Evolutionary conservation across 768 basidiomycete genomes (phyloP).

Genomic region (Scleroderma citrinum): DNA sequence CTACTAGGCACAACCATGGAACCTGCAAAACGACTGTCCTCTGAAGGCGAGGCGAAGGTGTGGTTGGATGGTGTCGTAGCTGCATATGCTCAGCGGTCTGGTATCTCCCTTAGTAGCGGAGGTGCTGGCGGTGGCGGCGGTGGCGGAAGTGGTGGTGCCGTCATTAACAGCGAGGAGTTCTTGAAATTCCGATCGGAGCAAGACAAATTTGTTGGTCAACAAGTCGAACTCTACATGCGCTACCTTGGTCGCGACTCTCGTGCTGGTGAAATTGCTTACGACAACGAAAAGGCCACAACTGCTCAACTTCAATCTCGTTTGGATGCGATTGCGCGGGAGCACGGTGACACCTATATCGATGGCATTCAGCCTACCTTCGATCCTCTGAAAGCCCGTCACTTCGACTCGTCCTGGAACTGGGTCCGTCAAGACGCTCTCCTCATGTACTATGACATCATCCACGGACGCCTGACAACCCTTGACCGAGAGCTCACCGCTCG

Average conservation of each 20-base stretch:
- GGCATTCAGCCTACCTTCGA: constrained; percentile 96
- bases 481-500: constrained; percentile 96
- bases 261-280: constrained; percentile 84
- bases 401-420: constrained; percentile 99
- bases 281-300: constrained; percentile 75
- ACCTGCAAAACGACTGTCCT: constrained; percentile 86
- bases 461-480: constrained; percentile 88
- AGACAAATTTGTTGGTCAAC: constrained; percentile 84
- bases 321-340: constrained; percentile 85
- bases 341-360: constrained; percentile 89
- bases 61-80: constrained; percentile 88
- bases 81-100: constrained; percentile 82
- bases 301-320: constrained; percentile 74
- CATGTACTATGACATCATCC: constrained; percentile 99
- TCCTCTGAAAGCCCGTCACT: constrained; percentile 92
- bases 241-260: constrained; percentile 93
- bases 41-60: constrained; percentile 87
- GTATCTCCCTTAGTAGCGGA: constrained; percentile 75
- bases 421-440: constrained; percentile 92
- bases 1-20: constrained; percentile 90
- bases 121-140: constrained; percentile 56
- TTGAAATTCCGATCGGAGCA: constrained; percentile 93
- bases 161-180: constrained; percentile 98
- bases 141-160: constrained; percentile 64
- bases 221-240: constrained; percentile 95